Conservation (phyloP, 345 rosid genomes). For the Salix exigua region DNA sequence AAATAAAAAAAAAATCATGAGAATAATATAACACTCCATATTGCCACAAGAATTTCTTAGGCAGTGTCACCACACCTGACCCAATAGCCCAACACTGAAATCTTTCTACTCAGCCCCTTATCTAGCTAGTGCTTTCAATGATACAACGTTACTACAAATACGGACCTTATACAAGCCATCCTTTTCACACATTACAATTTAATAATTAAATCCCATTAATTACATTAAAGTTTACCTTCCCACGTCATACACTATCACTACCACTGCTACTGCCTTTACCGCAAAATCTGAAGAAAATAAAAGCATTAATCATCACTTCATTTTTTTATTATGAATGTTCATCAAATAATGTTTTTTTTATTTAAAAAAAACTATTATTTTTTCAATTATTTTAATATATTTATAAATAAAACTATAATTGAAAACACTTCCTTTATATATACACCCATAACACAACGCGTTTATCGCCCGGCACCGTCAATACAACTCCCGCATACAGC, state of each 20-base stretch:
- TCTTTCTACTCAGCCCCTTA: fast-evolving
- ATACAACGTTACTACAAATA: background rate
- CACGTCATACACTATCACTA: too few species aligned
- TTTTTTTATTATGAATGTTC: background rate
- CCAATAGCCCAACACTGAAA: too few species aligned
- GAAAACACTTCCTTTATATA: background rate
- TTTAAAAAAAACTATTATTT: too few species aligned
- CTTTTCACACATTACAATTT: background rate
- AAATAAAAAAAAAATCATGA: too few species aligned
- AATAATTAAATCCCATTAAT: background rate
- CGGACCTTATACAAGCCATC: background rate
- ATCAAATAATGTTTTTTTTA: too few species aligned
- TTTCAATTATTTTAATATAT: too few species aligned
- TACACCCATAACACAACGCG: background rate
- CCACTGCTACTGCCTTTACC: background rate
- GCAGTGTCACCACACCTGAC: too few species aligned
- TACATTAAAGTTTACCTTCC: background rate
- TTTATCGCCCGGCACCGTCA: background rate
- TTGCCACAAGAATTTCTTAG: too few species aligned
- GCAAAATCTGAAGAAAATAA: background rate
- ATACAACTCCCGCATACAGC: background rate
- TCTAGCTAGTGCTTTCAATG: too few species aligned
- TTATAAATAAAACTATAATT: too few species aligned
- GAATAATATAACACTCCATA: too few species aligned
- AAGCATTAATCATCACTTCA: background rate